Conservation (phyloP, 2,329 filamentous ascomycete species). For the Chrysoporthe cubensis region DNA sequence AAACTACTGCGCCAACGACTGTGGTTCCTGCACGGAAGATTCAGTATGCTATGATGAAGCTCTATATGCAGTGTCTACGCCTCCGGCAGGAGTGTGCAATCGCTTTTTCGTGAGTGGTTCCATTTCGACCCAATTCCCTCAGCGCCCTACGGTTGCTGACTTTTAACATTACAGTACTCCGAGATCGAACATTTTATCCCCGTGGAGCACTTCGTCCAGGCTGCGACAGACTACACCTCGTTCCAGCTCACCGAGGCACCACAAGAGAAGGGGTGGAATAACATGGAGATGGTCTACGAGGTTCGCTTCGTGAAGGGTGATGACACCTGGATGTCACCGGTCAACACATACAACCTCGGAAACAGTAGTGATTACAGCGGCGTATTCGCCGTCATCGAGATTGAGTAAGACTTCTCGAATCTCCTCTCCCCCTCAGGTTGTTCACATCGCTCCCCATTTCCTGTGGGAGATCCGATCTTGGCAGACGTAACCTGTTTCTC, state of each 20-base stretch:
- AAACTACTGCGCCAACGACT: conserved; percentile 5
- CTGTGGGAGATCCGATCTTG: no score
- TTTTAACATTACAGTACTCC: neutral
- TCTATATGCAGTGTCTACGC: conserved; percentile 1
- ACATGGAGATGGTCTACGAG: conserved; percentile 6
- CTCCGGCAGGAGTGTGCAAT: conserved; percentile 7
- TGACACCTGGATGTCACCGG: conserved; percentile 10
- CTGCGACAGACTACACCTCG: conserved; percentile 5
- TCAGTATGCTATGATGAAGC: conserved; percentile 8
- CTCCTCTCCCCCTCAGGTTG: no score
- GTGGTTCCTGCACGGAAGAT: neutral
- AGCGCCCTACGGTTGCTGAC: neutral
- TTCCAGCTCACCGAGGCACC: conserved; percentile 1
- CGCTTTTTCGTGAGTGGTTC: neutral
- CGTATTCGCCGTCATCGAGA: conserved; percentile 3
- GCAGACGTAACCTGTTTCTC: neutral
- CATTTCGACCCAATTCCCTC: neutral
- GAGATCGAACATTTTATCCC: conserved; percentile 6
- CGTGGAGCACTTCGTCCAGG: conserved; percentile 7
- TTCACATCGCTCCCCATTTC: no score
- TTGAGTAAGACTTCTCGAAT: neutral
- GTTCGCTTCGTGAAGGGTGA: conserved; percentile 10
- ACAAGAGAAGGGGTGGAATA: neutral
- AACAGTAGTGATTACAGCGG: conserved; percentile 3
- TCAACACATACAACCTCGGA: conserved; percentile 9